phyloP scores from a whole-genome alignment of 345 rosid species.

The Toxicodendron radicans region DNA sequence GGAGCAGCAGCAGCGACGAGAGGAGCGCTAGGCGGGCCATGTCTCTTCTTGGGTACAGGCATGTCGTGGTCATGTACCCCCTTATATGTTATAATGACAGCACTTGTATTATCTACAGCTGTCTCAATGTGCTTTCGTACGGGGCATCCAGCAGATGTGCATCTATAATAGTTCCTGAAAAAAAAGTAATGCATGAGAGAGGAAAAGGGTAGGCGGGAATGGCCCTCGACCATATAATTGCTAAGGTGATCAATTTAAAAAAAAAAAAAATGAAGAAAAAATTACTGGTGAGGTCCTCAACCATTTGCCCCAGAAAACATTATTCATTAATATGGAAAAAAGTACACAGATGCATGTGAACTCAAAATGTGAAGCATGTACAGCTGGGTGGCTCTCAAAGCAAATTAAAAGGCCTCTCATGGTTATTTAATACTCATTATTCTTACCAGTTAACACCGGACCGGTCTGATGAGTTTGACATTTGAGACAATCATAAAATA shows the following conservation, averaged over 20 bases:
- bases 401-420: not conserved
- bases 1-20: slow-evolving; percentile 78
- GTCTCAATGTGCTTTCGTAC: slow-evolving; percentile 89
- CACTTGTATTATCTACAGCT: slow-evolving; percentile 59
- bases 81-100: slow-evolving; percentile 72
- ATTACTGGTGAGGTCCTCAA: not conserved
- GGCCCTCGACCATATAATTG: not conserved
- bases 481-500: not conserved
- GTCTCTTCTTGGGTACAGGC: slow-evolving; percentile 92
- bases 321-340: not conserved
- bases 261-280: no score
- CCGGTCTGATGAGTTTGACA: not conserved
- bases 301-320: not conserved
- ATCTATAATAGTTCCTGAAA: slow-evolving; percentile 88
- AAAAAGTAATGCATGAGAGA: slow-evolving; percentile 10
- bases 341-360: not conserved
- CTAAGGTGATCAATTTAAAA: not conserved
- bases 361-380: not conserved
- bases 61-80: slow-evolving; percentile 91
- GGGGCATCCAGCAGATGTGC: slow-evolving; percentile 92
- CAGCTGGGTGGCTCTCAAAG: not conserved
- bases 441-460: not conserved
- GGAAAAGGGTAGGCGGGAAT: not conserved
- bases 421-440: not conserved
- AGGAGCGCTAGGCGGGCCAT: slow-evolving; percentile 75